Evolutionary conservation across 2,329 filamentous ascomycete species (phyloP), one percentile per base, ranked within the genome.

Genomic region (Daldinia sp.): DNA sequence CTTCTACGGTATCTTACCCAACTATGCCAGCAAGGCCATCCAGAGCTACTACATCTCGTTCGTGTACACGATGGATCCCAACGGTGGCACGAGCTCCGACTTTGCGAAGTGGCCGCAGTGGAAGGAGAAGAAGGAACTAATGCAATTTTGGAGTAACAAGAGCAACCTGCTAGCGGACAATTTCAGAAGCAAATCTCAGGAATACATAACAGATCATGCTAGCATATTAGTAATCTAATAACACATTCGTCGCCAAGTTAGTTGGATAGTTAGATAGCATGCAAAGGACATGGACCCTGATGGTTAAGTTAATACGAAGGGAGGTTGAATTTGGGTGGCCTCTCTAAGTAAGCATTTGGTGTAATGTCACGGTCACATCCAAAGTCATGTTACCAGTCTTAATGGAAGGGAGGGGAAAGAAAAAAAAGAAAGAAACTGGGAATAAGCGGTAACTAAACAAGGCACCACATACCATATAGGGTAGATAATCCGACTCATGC

Each of bases 1-100:
- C 0, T 93, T 93, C 70, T 89, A 87, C 65, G 90, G 90, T 0
- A 78, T 91, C 12, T 75, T 86, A 55, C 85, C 88, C 12, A 89
- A 92, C 76, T 87, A 90, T 64, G 89, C 90, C 1, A 86, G 86
- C 30, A 78, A 75, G 4, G 84, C 87, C 9, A 88, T 89, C 50
- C 86, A 90, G 63, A 86, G 85, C 0, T 94, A 94, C 78, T 94
- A 93, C 75, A 83, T 90, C 74, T 89, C 87, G 57, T 95, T 95
- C 75, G 74, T 94, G 6, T 86, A 93, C 77, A 87, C 89, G 48
- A 79, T 90, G 48, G 88, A 94, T 75, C 92, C 92, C 0, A 94
- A 94, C 73, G 79, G 82, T 23, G 87, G 81, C 23, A 71, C 68
- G 67, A 71, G 81, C 72, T 73, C 81, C 74, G 74, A 77, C n/a